A percentile compares a stretch with the other conserved stretches of the same genome.
Conservation (phyloP, 345 rosid species). For the Geranium rotundifolium region DNA sequence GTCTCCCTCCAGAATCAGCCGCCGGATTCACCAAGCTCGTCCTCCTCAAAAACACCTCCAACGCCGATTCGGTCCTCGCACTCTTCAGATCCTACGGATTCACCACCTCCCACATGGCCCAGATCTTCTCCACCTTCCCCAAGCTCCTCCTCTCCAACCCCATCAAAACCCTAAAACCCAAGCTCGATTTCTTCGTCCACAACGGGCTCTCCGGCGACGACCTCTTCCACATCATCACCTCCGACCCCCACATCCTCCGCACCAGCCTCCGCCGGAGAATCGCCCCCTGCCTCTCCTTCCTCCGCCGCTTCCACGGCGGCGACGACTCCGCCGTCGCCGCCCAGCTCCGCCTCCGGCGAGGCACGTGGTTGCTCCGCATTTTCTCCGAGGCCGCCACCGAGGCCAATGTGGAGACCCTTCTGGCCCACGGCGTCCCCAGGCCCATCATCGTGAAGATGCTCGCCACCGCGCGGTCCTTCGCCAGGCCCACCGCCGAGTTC, state of each 20-base stretch:
- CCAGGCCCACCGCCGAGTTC: constrained; percentile 4
- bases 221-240: constrained; percentile 8
- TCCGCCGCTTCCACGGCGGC: constrained; percentile 11
- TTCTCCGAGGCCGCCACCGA: constrained; percentile 1
- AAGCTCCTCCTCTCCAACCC: background rate
- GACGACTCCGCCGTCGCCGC: background rate
- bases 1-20: constrained; percentile 7
- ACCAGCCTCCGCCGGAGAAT: constrained; percentile 2
- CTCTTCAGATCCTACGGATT: constrained; percentile 11
- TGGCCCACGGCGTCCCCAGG: constrained; percentile 7
- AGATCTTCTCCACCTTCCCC: constrained; percentile 1
- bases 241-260: constrained; percentile 8
- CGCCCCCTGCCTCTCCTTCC: constrained; percentile 10
- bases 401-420: constrained; percentile 8
- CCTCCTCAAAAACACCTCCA: background rate
- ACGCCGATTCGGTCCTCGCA: constrained; percentile 1
- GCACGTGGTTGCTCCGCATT: constrained; percentile 7
- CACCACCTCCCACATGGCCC: constrained; percentile 1
- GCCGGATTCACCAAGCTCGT: background rate
- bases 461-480: constrained; percentile 3
- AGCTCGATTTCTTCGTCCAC: constrained; percentile 10
- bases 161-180: constrained; percentile 10
- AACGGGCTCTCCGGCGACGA: constrained; percentile 4
- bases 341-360: constrained; percentile 3
- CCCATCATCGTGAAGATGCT: constrained; percentile 6